Conservation (phyloP, 2,329 filamentous ascomycete genomes). For the Xylaria sp. region DNA sequence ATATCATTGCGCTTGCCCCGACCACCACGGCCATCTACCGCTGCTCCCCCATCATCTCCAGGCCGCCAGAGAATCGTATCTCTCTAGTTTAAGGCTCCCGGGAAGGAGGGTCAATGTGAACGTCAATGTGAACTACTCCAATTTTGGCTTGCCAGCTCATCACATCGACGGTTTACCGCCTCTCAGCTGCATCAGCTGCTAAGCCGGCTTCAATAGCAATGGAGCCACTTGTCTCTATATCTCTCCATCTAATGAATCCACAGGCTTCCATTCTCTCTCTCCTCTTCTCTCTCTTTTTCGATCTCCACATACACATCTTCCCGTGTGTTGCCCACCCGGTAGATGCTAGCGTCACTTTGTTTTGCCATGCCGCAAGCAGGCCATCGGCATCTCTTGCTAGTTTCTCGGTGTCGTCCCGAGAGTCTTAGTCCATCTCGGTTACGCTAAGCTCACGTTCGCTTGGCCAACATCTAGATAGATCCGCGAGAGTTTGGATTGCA, state of each 20-base stretch:
- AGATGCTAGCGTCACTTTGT: neutral
- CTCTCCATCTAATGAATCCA: slow-evolving; percentile 13
- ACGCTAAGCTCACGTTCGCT: slow-evolving; percentile 18
- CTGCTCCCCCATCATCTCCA: neutral
- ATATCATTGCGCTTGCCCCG: slow-evolving; percentile 1
- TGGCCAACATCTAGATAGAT: slow-evolving; percentile 15
- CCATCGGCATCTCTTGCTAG: neutral
- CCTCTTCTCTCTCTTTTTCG: no score
- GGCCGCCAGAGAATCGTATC: neutral
- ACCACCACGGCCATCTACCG: neutral
- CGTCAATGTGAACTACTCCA: slow-evolving; percentile 21
- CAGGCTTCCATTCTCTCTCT: neutral
- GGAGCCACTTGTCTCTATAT: slow-evolving; percentile 28
- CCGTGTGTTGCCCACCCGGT: neutral
- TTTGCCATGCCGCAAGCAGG: neutral
- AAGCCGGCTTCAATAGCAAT: slow-evolving; percentile 19
- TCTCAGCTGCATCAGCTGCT: slow-evolving; percentile 12
- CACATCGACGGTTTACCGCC: slow-evolving; percentile 14
- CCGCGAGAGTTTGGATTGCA: slow-evolving; percentile 8
- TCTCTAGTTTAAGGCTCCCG: slow-evolving; percentile 8
- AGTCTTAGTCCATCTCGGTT: slow-evolving; percentile 4
- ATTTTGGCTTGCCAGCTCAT: slow-evolving; percentile 28
- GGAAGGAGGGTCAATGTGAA: no score
- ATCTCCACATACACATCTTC: neutral
- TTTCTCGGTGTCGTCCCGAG: slow-evolving; percentile 19